Evolutionary conservation across 2,329 filamentous ascomycete species (phyloP), one percentile per base, ranked within the genome.

Genomic region (Zasmidium angulare): DNA sequence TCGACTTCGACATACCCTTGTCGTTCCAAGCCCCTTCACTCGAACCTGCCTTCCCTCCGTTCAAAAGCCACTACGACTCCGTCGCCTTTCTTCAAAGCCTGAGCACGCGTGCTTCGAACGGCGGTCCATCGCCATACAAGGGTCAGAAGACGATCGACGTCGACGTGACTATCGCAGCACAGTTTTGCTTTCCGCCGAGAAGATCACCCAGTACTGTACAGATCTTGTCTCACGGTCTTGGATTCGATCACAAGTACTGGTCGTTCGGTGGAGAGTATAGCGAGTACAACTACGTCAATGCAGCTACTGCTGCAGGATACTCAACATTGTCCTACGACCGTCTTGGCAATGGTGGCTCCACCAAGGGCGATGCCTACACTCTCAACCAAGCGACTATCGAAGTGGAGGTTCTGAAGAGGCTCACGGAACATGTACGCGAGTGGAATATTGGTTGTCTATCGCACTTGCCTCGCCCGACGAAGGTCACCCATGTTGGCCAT

Each of bases 401-500:
- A 56, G 48, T 62, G 9, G 59, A 56, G 10, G 56, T 61, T 11
- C 58, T 66, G 12, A 57, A 48, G 1, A 49, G 55, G 12, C 21
- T 68, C 23, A 67, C 66, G 17, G 55, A 48, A 19, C 53, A 49
- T 17, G 43, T 66, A 20, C 61, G 63, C 21, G 49, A 58, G 22
- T 61, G 63, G 36, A 47, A 63, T n/a, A 2, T 63, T 55, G 21
- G 51, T 19, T 22, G 55, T 17, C 46, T 57, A n/a, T 46, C 46
- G 19, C 31, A 43, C 14, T 22, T 63, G 14, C 48, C 56, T 7
- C 31, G 12, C 2, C 56, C 61, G 1, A 50, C 46, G 20, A 66
- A 66, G 48, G 53, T 68, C 29, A 24, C 61, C 12, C 66, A 67
- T 31, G 58, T 67, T n/a, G 63, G 64, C 21, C 63, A 68, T 52